phyloP scores from a whole-genome alignment of 129 eudicot genomes.

The Saposhnikovia divaricata region DNA sequence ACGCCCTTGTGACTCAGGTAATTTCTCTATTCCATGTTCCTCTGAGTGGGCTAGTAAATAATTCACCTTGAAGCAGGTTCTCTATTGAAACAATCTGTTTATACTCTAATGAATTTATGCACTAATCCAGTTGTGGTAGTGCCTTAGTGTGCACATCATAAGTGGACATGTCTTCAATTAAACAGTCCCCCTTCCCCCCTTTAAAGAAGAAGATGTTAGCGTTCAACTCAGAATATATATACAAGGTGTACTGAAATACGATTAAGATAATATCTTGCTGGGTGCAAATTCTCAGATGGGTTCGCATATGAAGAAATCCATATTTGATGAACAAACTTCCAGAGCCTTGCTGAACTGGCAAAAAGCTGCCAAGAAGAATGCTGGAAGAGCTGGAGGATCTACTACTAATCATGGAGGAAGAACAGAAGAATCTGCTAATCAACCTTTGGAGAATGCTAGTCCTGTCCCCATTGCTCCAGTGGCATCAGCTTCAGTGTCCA shows the following conservation, averaged over 20 bases:
- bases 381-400: constrained; percentile 27
- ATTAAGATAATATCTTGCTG: not conserved
- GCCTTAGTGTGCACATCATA: too few species aligned
- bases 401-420: constrained; percentile 7
- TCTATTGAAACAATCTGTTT: too few species aligned
- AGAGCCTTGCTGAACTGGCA: constrained; percentile 64
- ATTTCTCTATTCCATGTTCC: not conserved
- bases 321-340: constrained; percentile 77
- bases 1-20: constrained; percentile 94
- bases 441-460: constrained; percentile 18
- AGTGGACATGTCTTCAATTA: too few species aligned
- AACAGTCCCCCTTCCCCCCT: too few species aligned
- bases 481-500: constrained; percentile 20
- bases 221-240: not conserved
- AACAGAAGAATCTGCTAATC: constrained; percentile 8
- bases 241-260: not conserved
- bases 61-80: too few species aligned
- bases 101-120: too few species aligned
- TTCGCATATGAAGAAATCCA: constrained; percentile 65
- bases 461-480: constrained; percentile 39
- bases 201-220: not conserved
- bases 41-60: not conserved
- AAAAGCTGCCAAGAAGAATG: constrained; percentile 46
- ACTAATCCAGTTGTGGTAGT: too few species aligned
- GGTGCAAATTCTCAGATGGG: constrained; percentile 47